phyloP scores from a whole-genome alignment of 108 stramenopile genomes.

The Licmophora abbreviata region DNA sequence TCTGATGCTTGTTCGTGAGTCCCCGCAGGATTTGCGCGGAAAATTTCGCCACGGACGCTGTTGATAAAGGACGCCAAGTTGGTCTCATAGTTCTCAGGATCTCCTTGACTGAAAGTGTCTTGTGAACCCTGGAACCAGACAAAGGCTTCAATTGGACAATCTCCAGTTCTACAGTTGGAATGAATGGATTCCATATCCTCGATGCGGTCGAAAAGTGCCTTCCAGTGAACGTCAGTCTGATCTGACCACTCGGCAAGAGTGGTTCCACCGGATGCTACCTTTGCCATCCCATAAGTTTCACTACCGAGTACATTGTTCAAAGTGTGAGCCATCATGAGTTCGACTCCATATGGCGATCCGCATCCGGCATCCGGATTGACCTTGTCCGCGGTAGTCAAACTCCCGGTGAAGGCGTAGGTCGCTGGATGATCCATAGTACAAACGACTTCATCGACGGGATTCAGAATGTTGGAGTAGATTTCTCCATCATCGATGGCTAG shows the following conservation, averaged over 20 bases:
- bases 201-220: neutral
- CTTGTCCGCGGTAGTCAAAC: neutral
- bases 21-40: neutral
- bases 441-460: neutral
- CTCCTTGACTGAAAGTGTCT: neutral
- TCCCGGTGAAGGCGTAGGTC: neutral
- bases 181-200: too few relatives aligned
- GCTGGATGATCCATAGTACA: neutral
- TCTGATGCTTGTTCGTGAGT: too few relatives aligned
- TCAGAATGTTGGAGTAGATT: neutral
- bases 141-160: neutral
- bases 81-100: slow-evolving; percentile 1
- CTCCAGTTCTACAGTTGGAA: too few relatives aligned
- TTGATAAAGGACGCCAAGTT: slow-evolving; percentile 1
- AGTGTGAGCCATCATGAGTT: slow-evolving; percentile 6
- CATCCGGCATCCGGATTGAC: neutral
- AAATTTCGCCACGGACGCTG: neutral
- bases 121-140: slow-evolving; percentile 15
- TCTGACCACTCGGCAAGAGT: neutral
- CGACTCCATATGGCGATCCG: neutral
- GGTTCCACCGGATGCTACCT: neutral
- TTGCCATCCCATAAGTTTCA: neutral
- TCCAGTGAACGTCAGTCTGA: neutral
- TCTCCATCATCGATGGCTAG: neutral
- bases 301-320: neutral